Evolutionary conservation across 2,329 filamentous ascomycete genomes (phyloP), one percentile per base, ranked within the genome.

Genomic region (Tolypocladium amazonense): DNA sequence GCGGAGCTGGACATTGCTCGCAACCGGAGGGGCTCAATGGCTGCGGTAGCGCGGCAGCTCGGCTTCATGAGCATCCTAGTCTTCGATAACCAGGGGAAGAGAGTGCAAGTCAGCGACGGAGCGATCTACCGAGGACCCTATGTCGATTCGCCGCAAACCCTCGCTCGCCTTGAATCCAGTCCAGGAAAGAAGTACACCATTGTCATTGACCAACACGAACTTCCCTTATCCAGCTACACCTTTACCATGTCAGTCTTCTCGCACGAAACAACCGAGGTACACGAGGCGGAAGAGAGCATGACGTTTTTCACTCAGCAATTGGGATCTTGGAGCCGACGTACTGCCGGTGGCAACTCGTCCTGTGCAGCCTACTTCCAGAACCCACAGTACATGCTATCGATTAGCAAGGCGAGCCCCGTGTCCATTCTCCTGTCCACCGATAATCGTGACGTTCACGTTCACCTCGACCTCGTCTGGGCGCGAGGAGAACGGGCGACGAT

Each of bases 111-210:
- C 18, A 86, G 85, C 58, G 89, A 93, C 59, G 84, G 85, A 8
- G 83, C 86, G 30, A 72, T 89, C 0, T 85, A 90, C 66, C 85
- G 88, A 41, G 89, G 88, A 0, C 89, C 90, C n/a, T 96, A 90
- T 63, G 91, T 97, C 39, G 93, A 97, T 73, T 95, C 92, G 2
- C 92, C 92, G 1, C 95, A 97, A 71, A 96, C 90, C 0, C 83
- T 99, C 9, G 84, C 95, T 53, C 87, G 88, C 60, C 81, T 96
- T 4, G 64, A 71, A 14, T 65, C 71, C 6, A 65, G 65, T 38
- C 74, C 77, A 4, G 71, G 70, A n/a, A 76, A 72, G 54, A 67
- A 69, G 4, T 82, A 82, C 65, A 83, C 80, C 1, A 76, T 89
- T 6, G 89, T 92, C 9, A 79, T 92, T 35, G 88, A 91, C 20